Evolutionary conservation across 305 asterid species (phyloP), one percentile per base, ranked within the genome.

Genomic region (Fraxinus xanthoxyloides): DNA sequence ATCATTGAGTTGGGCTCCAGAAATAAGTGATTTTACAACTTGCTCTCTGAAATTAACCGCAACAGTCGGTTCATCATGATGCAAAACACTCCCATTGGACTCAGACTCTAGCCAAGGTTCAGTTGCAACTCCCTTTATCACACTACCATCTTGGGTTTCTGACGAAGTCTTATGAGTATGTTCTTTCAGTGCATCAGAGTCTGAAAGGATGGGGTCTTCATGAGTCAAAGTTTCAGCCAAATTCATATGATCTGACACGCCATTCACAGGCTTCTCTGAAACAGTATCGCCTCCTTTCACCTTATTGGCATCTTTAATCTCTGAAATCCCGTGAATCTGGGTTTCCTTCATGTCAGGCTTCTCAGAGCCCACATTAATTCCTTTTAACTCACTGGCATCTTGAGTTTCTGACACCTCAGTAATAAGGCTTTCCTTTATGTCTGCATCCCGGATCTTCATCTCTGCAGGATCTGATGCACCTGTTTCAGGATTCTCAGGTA

Each of bases 141-240:
- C 90, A 82, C 84, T 79, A n/a, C 83, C 90, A 82, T 88, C 90
- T 87, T 83, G 86, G 79, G 79, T 51, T 74, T 85, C 92, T 54
- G 67, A 36, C 32, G 87, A 46, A 81, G 85, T 63, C 82, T 80
- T 87, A 43, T 73, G 82, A 43, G 63, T 79, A 70, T 56, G 83
- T 77, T 79, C 88, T 82, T 80, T 77, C 40, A 32, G 61, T 23
- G 82, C 74, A 75, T 82, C 82, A 77, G 83, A 80, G 79, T 83
- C 81, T 46, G 75, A 77, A 86, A 67, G 77, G 76, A 48, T 21
- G 67, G 67, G 30, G 17, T 67, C 79, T 48, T 82, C 86, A 75
- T 51, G 73, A 78, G 72, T 79, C 83, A 34, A 26, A 72, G 83
- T 56, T 36, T 23, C 73, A 38, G 7, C 77, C 85, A 63, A 6